A percentile compares a stretch with the other conserved stretches of the same genome.
Evolutionary conservation across 2,329 filamentous ascomycete genomes (phyloP).

Genomic region (Microdochium trichocladiopsis): DNA sequence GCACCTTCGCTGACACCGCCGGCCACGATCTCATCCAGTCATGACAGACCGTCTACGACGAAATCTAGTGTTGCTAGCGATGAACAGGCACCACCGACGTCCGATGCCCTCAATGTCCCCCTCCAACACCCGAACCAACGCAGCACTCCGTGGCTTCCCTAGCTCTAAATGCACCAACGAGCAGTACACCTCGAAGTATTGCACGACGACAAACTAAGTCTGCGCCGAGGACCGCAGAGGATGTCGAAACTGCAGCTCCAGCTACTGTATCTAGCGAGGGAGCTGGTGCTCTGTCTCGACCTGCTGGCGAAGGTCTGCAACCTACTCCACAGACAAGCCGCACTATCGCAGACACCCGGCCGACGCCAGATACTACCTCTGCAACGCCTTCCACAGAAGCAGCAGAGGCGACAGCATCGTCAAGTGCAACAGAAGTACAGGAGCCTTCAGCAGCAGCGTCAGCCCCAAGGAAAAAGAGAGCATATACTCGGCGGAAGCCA

Average conservation of each 20-base stretch:
- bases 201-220: background rate
- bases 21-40: background rate
- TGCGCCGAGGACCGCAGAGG: background rate
- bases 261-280: background rate
- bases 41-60: background rate
- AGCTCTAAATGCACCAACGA: background rate
- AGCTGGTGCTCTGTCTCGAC: no score
- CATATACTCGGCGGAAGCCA: slow-evolving; percentile 13
- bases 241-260: background rate
- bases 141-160: background rate
- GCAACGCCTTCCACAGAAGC: background rate
- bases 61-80: background rate
- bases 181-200: background rate
- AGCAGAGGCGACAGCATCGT: background rate
- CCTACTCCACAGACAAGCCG: background rate
- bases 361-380: background rate
- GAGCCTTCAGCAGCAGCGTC: slow-evolving; percentile 1
- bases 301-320: no score
- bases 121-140: background rate
- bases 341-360: background rate
- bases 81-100: background rate
- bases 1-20: background rate
- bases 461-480: slow-evolving; percentile 22
- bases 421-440: background rate
- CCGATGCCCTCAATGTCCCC: background rate